Evolutionary conservation across 2,329 filamentous ascomycete genomes (phyloP).

Genomic region (Penicillium palitans): DNA sequence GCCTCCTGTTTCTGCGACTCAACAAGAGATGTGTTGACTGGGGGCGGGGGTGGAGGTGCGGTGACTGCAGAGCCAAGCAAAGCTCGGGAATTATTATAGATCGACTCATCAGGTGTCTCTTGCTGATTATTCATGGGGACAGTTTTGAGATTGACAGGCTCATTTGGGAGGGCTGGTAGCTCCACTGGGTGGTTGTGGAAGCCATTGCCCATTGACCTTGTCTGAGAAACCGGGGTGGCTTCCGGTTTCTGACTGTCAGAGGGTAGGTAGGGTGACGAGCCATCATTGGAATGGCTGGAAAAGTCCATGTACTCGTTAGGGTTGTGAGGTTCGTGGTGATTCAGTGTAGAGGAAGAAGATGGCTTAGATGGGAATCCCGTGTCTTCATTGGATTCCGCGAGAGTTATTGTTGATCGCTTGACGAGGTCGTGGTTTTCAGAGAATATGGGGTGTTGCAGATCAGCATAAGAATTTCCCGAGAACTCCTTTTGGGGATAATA

Average conservation of each 20-base stretch:
- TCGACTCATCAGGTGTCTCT: neutral
- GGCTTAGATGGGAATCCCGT: conserved; percentile 18
- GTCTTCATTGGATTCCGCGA: conserved; percentile 21
- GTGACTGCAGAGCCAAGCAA: neutral
- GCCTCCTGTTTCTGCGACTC: neutral
- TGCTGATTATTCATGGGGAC: neutral
- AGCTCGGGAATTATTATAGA: neutral
- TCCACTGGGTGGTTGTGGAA: neutral
- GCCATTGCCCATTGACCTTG: conserved; percentile 4
- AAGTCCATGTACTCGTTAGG: conserved; percentile 11
- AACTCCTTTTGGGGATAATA: conserved; percentile 10
- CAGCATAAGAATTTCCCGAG: conserved; percentile 2
- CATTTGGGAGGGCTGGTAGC: neutral
- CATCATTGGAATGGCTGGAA: neutral
- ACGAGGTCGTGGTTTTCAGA: conserved; percentile 15
- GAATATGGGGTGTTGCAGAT: conserved; percentile 13
- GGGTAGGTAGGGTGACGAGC: conserved; percentile 8
- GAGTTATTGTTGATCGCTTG: conserved; percentile 24
- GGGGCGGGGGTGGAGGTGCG: neutral
- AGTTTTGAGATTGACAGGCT: neutral
- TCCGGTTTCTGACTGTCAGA: conserved; percentile 1
- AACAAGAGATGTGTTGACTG: neutral
- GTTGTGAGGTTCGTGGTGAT: conserved; percentile 16
- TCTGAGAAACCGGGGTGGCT: conserved; percentile 5
- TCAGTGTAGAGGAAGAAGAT: conserved; percentile 24